Conservation (phyloP, 495 filamentous ascomycete genomes). For the Thermothielavioides terrestris region DNA sequence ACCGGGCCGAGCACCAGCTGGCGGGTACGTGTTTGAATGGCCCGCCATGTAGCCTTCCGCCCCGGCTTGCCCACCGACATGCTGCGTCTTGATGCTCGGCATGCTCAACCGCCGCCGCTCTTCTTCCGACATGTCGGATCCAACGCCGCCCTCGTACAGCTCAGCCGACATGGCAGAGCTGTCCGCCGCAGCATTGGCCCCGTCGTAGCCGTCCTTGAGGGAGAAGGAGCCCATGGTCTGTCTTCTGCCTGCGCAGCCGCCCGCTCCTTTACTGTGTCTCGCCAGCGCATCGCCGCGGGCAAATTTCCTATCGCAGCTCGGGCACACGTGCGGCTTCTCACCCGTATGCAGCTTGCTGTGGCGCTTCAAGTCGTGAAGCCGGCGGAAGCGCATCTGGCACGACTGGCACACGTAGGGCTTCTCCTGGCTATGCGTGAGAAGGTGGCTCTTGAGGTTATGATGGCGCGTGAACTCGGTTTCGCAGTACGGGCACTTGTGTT, state of each 20-base stretch:
- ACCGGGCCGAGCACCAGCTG: conserved; percentile 42
- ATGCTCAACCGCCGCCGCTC: conserved; percentile 49
- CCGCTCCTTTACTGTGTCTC: conserved; percentile 90
- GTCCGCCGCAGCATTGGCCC: conserved; percentile 47
- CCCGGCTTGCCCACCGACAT: conserved; percentile 45
- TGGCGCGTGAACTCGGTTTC: conserved; percentile 93
- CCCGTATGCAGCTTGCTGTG: conserved; percentile 96
- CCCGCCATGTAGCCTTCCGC: conserved; percentile 27
- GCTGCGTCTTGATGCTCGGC: conserved; percentile 66
- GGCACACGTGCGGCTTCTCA: conserved; percentile 88
- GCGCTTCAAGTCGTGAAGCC: conserved; percentile 90
- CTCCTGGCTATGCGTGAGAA: conserved; percentile 96
- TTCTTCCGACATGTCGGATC: conserved; percentile 41
- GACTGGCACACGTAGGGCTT: conserved; percentile 90
- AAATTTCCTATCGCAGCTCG: conserved; percentile 88
- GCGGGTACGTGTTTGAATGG: conserved; percentile 70
- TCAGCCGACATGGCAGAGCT: conserved; percentile 74
- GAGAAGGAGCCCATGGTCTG: conserved; percentile 80
- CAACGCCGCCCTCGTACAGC: conserved; percentile 55
- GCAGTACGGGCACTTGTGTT: conserved; percentile 95
- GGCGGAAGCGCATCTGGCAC: conserved; percentile 81
- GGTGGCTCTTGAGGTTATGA: conserved; percentile 97
- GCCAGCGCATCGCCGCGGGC: conserved; percentile 92
- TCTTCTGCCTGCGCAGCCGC: conserved; percentile 85
- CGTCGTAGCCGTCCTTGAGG: conserved; percentile 64